These are phyloP conservation scores for Cercospora sesami DNA, from an alignment of 2,329 filamentous ascomycete genomes.

Conservation along the genomic window DNA sequence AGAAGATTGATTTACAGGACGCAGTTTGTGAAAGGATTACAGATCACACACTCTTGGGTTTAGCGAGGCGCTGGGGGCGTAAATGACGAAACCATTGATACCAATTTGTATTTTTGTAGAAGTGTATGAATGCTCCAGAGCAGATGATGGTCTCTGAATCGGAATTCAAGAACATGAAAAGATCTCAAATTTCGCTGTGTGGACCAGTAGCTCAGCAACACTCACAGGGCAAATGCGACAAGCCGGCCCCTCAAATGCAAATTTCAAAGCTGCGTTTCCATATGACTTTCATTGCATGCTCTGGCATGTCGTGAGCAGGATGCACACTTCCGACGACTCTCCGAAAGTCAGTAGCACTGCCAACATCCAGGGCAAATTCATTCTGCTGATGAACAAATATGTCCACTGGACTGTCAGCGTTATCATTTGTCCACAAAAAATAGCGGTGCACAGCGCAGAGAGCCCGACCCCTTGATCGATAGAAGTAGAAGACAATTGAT, in stretches of 20 bases:
- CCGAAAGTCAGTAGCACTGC: background rate
- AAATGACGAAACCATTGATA: conserved; percentile 4
- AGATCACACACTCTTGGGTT: conserved; percentile 1
- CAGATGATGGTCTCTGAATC: background rate
- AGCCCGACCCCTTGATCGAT: too few species aligned
- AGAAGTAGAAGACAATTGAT: too few species aligned
- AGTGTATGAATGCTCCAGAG: background rate
- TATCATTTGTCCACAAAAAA: too few species aligned
- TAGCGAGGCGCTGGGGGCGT: conserved; percentile 10
- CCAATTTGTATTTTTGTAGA: conserved; percentile 6
- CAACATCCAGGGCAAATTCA: background rate
- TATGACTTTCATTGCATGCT: background rate
- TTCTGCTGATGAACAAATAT: too few species aligned
- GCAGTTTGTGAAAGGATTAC: background rate
- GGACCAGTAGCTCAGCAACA: background rate
- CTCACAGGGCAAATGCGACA: background rate
- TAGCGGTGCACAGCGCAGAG: too few species aligned
- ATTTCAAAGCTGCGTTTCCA: background rate
- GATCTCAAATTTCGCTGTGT: background rate
- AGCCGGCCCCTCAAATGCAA: too few species aligned
- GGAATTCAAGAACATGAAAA: background rate
- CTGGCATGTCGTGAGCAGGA: background rate
- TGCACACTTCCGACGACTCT: background rate
- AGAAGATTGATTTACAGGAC: conserved; percentile 20
- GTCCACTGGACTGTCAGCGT: too few species aligned